Evolutionary conservation across 2,329 filamentous ascomycete species (phyloP), one percentile per base, ranked within the genome.

Genomic region (Boeremia lycopersici): DNA sequence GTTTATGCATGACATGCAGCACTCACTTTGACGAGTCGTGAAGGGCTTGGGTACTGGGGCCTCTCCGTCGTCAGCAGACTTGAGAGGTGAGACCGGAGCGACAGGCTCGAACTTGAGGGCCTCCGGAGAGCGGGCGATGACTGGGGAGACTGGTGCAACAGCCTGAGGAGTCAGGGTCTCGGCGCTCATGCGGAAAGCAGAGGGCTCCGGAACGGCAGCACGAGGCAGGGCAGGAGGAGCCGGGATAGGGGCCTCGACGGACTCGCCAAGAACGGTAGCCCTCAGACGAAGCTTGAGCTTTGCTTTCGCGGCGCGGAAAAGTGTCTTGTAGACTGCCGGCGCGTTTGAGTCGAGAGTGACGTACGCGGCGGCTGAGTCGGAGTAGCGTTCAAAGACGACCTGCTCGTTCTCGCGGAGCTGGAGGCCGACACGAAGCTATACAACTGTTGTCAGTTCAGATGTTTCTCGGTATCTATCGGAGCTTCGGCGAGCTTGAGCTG

Each of bases 211-310:
- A 17, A 61, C 50, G n/a, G 57, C 36, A 9, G 44, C 44, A 19
- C 35, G 25, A 10, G 54, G 25, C 6, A 53, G 48, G 10, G 57
- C 52, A 30, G 62, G 46, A 19, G 65, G 59, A 31, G 61, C 53
- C 35, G 62, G 39, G 15, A 59, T 46, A 33, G 63, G 63, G 17
- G 42, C 38, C 48, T 65, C 62, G n/a, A 43, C 26, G 19, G 85
- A 81, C 64, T 87, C 81, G 49, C 83, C 76, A 6, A 80, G 79
- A 36, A 81, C 79, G 34, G 85, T 88, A 33, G 90, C 88, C 63
- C 87, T 90, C 56, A 99, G 85, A 77, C 95, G 93, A 65, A 99
- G 87, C 87, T 98, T 99, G 63, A 93, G 87, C 83, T 99, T 99
- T 33, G 95, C 95, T 81, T 97, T 99, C 61, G 95, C 95, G 63